phyloP scores from a whole-genome alignment of 495 filamentous ascomycete genomes.

The Durotheca rogersii region DNA sequence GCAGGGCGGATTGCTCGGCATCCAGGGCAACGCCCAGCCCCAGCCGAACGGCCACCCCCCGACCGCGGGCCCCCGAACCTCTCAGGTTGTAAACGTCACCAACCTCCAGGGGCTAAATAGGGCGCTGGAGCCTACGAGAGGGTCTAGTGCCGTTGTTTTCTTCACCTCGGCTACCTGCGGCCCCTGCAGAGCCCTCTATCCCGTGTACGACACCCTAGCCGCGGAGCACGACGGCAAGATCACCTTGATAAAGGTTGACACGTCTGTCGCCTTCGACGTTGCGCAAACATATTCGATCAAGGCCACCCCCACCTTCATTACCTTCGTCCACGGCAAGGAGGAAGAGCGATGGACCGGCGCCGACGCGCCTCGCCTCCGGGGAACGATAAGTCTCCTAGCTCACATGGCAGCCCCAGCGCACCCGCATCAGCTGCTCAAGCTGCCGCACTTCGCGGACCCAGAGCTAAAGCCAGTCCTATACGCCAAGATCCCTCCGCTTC shows the following conservation, averaged over 20 bases:
- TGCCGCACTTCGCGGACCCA: constrained; percentile 66
- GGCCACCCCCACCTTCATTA: constrained; percentile 88
- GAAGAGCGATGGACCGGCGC: constrained; percentile 80
- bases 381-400: constrained; percentile 70
- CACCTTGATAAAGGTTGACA: constrained; percentile 81
- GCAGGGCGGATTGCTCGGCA: constrained; percentile 51
- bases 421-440: constrained; percentile 65
- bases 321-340: constrained; percentile 74
- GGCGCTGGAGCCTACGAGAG: constrained; percentile 57
- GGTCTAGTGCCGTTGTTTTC: constrained; percentile 79
- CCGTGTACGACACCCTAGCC: constrained; percentile 78
- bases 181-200: constrained; percentile 83
- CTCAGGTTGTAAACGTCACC: constrained; percentile 39
- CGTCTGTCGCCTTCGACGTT: constrained; percentile 65
- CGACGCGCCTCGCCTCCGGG: constrained; percentile 63
- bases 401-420: constrained; percentile 78
- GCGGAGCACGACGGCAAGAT: constrained; percentile 68
- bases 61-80: constrained; percentile 31
- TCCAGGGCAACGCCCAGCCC: constrained; percentile 39
- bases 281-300: constrained; percentile 64
- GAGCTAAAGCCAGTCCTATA: constrained; percentile 69
- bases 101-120: constrained; percentile 59
- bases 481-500: constrained; percentile 76
- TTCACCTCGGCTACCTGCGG: constrained; percentile 88
- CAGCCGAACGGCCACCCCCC: constrained; percentile 29